phyloP scores from a whole-genome alignment of 768 basidiomycete genomes.

The Tulasnella sp. region DNA sequence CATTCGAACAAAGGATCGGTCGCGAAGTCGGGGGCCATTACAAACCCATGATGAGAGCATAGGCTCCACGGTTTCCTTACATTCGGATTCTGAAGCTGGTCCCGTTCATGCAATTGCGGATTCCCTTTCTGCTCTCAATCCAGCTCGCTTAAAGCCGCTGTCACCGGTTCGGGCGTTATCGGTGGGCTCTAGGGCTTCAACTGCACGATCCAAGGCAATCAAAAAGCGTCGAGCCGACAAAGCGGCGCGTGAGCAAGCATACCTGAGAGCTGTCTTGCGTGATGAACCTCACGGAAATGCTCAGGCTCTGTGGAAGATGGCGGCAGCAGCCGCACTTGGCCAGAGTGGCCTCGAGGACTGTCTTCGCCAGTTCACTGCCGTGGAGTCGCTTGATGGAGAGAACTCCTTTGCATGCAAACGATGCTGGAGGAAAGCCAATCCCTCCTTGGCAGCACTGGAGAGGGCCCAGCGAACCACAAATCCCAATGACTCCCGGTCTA shows the following conservation, averaged over 20 bases:
- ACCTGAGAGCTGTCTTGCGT: constrained; percentile 33
- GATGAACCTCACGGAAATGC: constrained; percentile 22
- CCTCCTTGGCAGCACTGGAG: constrained; percentile 19
- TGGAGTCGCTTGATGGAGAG: constrained; percentile 88
- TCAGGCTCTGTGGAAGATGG: neutral
- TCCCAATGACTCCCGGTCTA: too few species aligned
- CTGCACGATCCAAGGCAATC: constrained; percentile 22
- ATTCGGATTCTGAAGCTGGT: too few species aligned
- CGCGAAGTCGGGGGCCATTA: too few species aligned
- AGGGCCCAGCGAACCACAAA: too few species aligned
- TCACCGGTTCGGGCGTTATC: too few species aligned
- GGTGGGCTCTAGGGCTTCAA: too few species aligned
- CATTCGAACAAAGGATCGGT: too few species aligned
- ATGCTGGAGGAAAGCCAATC: constrained; percentile 84
- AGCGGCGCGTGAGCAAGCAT: constrained; percentile 44
- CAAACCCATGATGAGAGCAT: too few species aligned
- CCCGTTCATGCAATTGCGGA: too few species aligned
- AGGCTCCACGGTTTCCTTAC: too few species aligned
- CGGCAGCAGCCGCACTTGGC: neutral
- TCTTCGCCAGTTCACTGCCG: constrained; percentile 74
- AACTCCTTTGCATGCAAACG: constrained; percentile 87
- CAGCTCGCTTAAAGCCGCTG: too few species aligned
- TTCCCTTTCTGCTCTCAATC: too few species aligned
- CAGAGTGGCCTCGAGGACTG: constrained; percentile 39
- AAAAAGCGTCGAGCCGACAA: neutral